Conservation (phyloP, 2,329 filamentous ascomycete species). For the Fusarium sambucinum region DNA sequence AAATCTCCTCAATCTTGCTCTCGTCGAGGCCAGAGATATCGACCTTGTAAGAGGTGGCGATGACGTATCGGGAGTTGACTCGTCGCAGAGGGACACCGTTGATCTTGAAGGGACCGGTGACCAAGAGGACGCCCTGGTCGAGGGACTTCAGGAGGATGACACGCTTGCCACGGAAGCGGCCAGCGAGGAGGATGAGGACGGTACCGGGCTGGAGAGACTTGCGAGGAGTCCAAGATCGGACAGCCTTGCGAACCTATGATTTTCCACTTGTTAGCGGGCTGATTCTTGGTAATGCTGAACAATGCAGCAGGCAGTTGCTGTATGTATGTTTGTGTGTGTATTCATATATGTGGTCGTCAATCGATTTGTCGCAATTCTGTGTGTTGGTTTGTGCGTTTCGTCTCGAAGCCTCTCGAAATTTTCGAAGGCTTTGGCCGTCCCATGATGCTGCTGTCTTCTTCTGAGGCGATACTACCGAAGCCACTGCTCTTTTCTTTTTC, state of each 20-base stretch:
- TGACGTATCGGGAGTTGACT: conserved; percentile 94
- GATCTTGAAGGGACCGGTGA: conserved; percentile 99
- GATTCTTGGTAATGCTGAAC: conserved; percentile 18
- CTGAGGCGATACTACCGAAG: background rate
- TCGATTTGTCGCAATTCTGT: conserved; percentile 31
- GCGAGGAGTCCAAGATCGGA: conserved; percentile 89
- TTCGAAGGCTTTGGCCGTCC: conserved; percentile 24
- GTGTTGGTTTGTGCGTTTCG: conserved; percentile 27
- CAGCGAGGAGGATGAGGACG: conserved; percentile 98
- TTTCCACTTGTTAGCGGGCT: conserved; percentile 49
- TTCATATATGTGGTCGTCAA: conserved; percentile 27
- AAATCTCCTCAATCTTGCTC: conserved; percentile 86
- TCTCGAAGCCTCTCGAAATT: conserved; percentile 31
- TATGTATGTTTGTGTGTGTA: background rate
- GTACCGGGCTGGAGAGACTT: conserved; percentile 92
- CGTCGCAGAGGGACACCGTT: conserved; percentile 98
- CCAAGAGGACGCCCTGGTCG: conserved; percentile 96
- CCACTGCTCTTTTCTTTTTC: background rate
- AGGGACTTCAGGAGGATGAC: conserved; percentile 99
- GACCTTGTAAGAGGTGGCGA: conserved; percentile 88
- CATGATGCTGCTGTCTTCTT: conserved; percentile 12
- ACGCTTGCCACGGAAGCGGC: conserved; percentile 99
- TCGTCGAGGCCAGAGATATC: conserved; percentile 87
- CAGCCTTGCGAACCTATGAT: conserved; percentile 89
- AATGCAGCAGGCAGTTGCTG: conserved; percentile 21